These are phyloP conservation scores for Clitopilus passeckerianus DNA, from an alignment of 768 basidiomycete species.

Conservation along the genomic window DNA sequence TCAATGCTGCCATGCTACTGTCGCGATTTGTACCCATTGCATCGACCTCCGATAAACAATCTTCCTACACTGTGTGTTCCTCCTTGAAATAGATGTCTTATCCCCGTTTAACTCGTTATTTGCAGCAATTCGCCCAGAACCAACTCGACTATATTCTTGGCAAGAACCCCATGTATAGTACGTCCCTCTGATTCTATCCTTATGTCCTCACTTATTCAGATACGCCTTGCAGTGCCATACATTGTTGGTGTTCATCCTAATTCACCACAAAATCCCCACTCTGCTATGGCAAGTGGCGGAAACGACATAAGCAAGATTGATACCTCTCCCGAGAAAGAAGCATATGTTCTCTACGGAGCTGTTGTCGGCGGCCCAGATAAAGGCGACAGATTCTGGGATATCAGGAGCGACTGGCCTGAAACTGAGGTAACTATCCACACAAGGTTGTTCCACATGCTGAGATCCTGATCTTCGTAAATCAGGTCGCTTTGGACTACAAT, in stretches of 20 bases:
- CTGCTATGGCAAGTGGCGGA: constrained; percentile 84
- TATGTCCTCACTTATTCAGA: neutral
- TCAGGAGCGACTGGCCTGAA: constrained; percentile 86
- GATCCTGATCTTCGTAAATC: neutral
- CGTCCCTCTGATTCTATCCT: constrained; percentile 10
- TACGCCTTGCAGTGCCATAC: constrained; percentile 56
- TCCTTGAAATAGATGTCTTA: neutral
- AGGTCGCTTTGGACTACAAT: constrained; percentile 86
- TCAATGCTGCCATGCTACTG: constrained; percentile 84
- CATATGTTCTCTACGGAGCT: constrained; percentile 81
- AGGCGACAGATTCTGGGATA: constrained; percentile 75
- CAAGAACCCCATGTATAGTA: constrained; percentile 85
- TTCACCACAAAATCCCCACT: constrained; percentile 87
- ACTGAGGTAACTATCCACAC: constrained; percentile 54
- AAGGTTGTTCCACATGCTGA: neutral
- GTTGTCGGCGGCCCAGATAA: constrained; percentile 84
- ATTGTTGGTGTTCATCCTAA: constrained; percentile 89
- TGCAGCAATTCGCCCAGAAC: constrained; percentile 63
- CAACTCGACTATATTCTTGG: constrained; percentile 85
- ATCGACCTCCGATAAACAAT: constrained; percentile 50
- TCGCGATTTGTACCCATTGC: constrained; percentile 73
- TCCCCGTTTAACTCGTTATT: neutral
- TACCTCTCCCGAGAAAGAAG: constrained; percentile 64
- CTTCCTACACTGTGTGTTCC: constrained; percentile 52
- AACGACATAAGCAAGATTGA: constrained; percentile 64